Evolutionary conservation across 176 grass and related monocot genomes (phyloP), one percentile per base, ranked within the genome.

Genomic region (Calamus simplicifolius): DNA sequence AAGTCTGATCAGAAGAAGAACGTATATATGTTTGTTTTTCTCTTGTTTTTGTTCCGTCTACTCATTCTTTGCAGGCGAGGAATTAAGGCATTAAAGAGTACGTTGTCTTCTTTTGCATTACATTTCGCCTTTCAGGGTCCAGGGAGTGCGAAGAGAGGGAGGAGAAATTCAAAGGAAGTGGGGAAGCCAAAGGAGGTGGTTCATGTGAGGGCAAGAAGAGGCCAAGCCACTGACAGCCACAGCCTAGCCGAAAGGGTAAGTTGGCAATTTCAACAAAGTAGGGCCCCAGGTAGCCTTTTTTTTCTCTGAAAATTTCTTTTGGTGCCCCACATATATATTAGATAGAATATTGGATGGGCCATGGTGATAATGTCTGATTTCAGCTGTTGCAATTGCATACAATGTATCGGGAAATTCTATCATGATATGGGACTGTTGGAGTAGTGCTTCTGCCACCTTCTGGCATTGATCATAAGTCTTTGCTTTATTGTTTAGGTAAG

Each of bases 181-280:
- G 54, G 26, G 66, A 69, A 69, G 29, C 25, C 54, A 15, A 59
- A 50, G 38, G 54, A 70, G 38, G 55, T 70, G 56, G 56, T 70
- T 50, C 68, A 70, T 59, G 56, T 59, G 16, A 70, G 68, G 21
- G 68, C 68, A 29, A 70, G 38, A 59, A 70, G 68, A 70, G 68
- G 68, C 7, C 56, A 70, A 29, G 68, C 68, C 17, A 70, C 51
- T 55, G 64, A 68, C 51, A 68, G 17, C 28, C 64, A 68, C 50
- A 68, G 64, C 16, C 25, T 68, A 15, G 68, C 68, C 6, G 68
- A 70, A 38, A 70, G 68, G 56, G 68, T 70, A 59, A 50, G 68
- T 12, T 57, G 10, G 21, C 13, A 3, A 59, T 57, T 18, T 59
- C 18, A 16, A 16, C 6, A 50, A 25, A 35, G 31, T 35, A 35